These are phyloP conservation scores for Chenopodium quinoa DNA, from an alignment of 148 eudicot genomes.

Conservation along the genomic window DNA sequence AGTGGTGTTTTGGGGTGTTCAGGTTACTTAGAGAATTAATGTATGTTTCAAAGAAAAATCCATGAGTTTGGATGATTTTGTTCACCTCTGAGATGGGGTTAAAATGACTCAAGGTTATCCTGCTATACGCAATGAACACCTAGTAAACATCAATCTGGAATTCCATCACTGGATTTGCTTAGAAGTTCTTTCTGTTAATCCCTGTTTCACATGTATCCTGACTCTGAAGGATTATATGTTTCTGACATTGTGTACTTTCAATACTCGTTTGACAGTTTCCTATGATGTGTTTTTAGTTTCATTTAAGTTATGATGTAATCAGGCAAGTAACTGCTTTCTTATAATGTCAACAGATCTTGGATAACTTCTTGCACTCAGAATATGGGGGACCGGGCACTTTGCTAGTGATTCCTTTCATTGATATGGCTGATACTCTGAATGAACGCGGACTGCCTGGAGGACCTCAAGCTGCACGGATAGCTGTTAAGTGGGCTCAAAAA, in stretches of 20 bases:
- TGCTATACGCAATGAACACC: neutral
- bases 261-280: neutral
- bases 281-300: neutral
- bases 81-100: neutral
- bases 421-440: constrained; percentile 78
- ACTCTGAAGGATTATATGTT: neutral
- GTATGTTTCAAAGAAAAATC: neutral
- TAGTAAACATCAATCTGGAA: neutral
- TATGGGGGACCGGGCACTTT: constrained; percentile 95
- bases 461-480: constrained; percentile 80
- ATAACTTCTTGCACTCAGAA: constrained; percentile 66
- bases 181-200: neutral
- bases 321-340: constrained; percentile 5
- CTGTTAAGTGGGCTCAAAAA: constrained; percentile 50
- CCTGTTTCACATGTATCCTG: neutral
- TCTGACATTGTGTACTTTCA: too few relatives aligned
- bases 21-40: neutral
- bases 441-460: constrained; percentile 80
- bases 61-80: neutral
- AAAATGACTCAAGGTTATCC: neutral
- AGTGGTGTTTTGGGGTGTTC: neutral
- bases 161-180: neutral
- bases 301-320: neutral
- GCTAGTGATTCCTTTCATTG: constrained; percentile 75
- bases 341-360: constrained; percentile 47